phyloP scores from a whole-genome alignment of 345 rosid genomes.

The Viola odorata region DNA sequence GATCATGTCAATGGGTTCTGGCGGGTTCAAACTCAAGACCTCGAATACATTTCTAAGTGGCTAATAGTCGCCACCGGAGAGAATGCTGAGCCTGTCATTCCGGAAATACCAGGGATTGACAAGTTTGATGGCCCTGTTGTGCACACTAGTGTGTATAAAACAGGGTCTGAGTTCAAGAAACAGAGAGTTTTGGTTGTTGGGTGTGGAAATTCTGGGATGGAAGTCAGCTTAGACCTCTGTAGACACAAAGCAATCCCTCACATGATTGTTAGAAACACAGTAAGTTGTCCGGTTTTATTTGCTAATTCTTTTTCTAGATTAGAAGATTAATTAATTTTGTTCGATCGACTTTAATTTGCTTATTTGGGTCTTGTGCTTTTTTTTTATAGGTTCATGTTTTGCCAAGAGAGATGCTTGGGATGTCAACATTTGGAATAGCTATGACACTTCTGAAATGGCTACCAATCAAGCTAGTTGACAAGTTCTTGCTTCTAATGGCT shows the following conservation, averaged over 20 bases:
- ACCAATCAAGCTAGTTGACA: slow-evolving; percentile 65
- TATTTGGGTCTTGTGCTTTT: not conserved
- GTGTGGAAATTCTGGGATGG: slow-evolving; percentile 86
- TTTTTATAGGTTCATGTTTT: slow-evolving; percentile 72
- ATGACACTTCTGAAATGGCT: slow-evolving; percentile 77
- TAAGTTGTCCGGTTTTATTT: slow-evolving; percentile 16
- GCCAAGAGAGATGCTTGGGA: slow-evolving; percentile 79
- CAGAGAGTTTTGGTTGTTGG: slow-evolving; percentile 62
- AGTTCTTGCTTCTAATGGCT: slow-evolving; percentile 44
- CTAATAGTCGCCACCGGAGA: slow-evolving; percentile 73
- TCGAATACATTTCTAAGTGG: slow-evolving; percentile 47
- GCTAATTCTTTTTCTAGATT: not conserved
- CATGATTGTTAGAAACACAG: slow-evolving; percentile 58
- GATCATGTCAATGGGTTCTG: slow-evolving; percentile 46
- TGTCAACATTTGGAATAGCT: slow-evolving; percentile 78
- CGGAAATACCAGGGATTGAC: slow-evolving; percentile 40
- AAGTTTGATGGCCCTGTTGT: slow-evolving; percentile 41
- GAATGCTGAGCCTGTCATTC: slow-evolving; percentile 56
- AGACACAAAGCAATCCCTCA: slow-evolving; percentile 49
- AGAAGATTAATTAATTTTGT: not conserved
- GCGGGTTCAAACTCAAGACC: slow-evolving; percentile 55
- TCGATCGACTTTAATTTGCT: not conserved
- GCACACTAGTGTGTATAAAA: slow-evolving; percentile 57
- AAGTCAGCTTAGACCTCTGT: slow-evolving; percentile 53
- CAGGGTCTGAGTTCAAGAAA: slow-evolving; percentile 43